Percentiles rank a stretch among this genome's conserved stretches.
These are phyloP conservation scores for Leccinellum rugosiceps DNA, from an alignment of 768 basidiomycete genomes.

Conservation along the genomic window DNA sequence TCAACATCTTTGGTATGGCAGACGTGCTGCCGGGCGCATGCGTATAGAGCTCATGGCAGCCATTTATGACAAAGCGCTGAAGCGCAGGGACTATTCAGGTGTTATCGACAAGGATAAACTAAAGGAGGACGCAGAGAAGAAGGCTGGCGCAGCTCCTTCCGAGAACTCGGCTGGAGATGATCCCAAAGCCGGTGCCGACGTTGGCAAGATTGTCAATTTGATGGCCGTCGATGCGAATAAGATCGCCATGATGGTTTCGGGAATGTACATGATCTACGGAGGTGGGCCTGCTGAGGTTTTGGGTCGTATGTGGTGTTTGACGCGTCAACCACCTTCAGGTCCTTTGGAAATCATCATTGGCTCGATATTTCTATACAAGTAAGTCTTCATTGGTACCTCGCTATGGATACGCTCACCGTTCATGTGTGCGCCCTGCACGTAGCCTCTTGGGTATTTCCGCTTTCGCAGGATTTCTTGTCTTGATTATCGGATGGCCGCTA, in stretches of 20 bases:
- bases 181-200: slow-evolving; percentile 74
- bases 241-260: slow-evolving; percentile 53
- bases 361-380: slow-evolving; percentile 75
- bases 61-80: slow-evolving; percentile 87
- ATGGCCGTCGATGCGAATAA: slow-evolving; percentile 80
- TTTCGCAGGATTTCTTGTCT: slow-evolving; percentile 44
- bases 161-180: slow-evolving; percentile 38
- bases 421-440: slow-evolving; percentile 47
- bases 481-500: slow-evolving; percentile 39
- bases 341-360: slow-evolving; percentile 80
- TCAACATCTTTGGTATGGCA: slow-evolving; percentile 76
- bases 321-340: slow-evolving; percentile 32
- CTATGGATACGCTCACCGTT: neutral
- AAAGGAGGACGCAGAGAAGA: slow-evolving; percentile 23
- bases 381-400: neutral
- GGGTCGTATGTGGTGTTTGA: neutral
- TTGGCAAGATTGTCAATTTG: slow-evolving; percentile 87
- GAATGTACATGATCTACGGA: slow-evolving; percentile 65
- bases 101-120: slow-evolving; percentile 53
- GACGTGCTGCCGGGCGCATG: slow-evolving; percentile 71
- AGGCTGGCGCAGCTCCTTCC: slow-evolving; percentile 11
- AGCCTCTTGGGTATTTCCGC: slow-evolving; percentile 46
- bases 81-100: slow-evolving; percentile 81
- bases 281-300: slow-evolving; percentile 32
- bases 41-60: slow-evolving; percentile 79